Base-by-base conservation (phyloP, 805 yeast genomes). In the Myxozyma neotropica region DNA sequence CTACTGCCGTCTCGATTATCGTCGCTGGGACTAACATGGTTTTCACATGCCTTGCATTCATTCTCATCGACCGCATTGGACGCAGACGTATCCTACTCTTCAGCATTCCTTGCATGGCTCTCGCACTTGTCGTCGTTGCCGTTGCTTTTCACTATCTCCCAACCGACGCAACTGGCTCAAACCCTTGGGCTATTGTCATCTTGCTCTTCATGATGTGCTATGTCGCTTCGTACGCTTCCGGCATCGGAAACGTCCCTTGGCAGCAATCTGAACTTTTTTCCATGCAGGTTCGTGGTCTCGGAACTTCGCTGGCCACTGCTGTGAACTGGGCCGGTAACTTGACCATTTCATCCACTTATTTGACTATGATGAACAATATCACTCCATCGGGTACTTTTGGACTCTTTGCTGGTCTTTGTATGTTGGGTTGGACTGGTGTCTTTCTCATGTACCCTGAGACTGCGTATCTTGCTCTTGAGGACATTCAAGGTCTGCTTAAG, bases 171-270 rank as follows among this genome's bases (percentile, higher is more conserved):
- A 56, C 69, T 2, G 52, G 52, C 15, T 21, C 59, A 2, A 57
- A 63, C 27, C 57, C 67, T 5, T 92, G 97, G 97, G 96, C 97
- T 21, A 83, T 88, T 63, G 85, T 92, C 15, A 84, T 93, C 55
- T 87, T 94, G 64, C 80, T 91, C 39, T 85, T 90, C 54, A 91
- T 92, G 89, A 89, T 93, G 64, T 73, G 84, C 42, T 94, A 79
- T 71, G 97, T 92, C 47, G 97, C 96, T 2, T 84, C 87, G 55
- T 93, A 92, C 72, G 96, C 97, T 50, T 78, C 89, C 66, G 98
- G 98, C 67, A 89, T 92, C 67, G 99, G 99, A 76, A 92, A 93
- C 73, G 94, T 90, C 56, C 97, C 98, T 57, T 93, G 99, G 99
- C 96, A 93, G 72, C 97, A 94, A 72, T 87, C 93, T 58, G 99